Percentiles rank a stretch among this genome's conserved stretches.
Evolutionary conservation across 2,329 filamentous ascomycete genomes (phyloP).

Genomic region (Verticillium nonalfalfae): DNA sequence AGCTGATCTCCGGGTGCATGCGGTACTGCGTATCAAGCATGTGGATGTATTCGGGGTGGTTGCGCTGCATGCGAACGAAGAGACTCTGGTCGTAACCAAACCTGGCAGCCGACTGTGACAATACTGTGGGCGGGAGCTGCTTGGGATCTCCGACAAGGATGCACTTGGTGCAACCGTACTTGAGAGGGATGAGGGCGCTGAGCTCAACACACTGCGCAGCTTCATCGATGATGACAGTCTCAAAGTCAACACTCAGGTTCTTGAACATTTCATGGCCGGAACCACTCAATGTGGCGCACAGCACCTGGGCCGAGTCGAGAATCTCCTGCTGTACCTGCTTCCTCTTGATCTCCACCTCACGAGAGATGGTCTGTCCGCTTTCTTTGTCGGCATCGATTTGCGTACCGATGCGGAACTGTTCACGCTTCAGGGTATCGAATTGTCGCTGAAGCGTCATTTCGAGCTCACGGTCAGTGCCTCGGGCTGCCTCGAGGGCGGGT

Average conservation of each 20-base stretch:
- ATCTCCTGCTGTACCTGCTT: slow-evolving; percentile 86
- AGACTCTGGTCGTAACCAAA: slow-evolving; percentile 97
- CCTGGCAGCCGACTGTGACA: slow-evolving; percentile 84
- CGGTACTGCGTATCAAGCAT: slow-evolving; percentile 97
- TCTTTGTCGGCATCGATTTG: slow-evolving; percentile 86
- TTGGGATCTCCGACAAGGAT: slow-evolving; percentile 97
- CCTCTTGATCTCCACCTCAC: slow-evolving; percentile 80
- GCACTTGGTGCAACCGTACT: slow-evolving; percentile 95
- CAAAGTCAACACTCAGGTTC: slow-evolving; percentile 89
- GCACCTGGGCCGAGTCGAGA: slow-evolving; percentile 81
- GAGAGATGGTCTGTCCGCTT: slow-evolving; percentile 71
- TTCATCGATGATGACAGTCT: slow-evolving; percentile 97
- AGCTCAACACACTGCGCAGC: slow-evolving; percentile 97
- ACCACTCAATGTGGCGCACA: slow-evolving; percentile 92
- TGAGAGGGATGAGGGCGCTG: slow-evolving; percentile 90
- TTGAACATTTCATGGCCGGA: slow-evolving; percentile 98
- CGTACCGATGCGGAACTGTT: slow-evolving; percentile 66
- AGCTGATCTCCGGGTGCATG: slow-evolving; percentile 96
- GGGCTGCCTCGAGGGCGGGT: slow-evolving; percentile 62
- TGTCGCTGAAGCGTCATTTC: slow-evolving; percentile 57
- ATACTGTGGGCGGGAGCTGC: slow-evolving; percentile 89
- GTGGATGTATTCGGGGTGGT: slow-evolving; percentile 82
- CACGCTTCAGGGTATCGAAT: slow-evolving; percentile 71
- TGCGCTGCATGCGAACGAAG: slow-evolving; percentile 97
- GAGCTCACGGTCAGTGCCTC: slow-evolving; percentile 32